phyloP scores from a whole-genome alignment of 2,329 filamentous ascomycete genomes.

The Stachybotrys elegans region DNA sequence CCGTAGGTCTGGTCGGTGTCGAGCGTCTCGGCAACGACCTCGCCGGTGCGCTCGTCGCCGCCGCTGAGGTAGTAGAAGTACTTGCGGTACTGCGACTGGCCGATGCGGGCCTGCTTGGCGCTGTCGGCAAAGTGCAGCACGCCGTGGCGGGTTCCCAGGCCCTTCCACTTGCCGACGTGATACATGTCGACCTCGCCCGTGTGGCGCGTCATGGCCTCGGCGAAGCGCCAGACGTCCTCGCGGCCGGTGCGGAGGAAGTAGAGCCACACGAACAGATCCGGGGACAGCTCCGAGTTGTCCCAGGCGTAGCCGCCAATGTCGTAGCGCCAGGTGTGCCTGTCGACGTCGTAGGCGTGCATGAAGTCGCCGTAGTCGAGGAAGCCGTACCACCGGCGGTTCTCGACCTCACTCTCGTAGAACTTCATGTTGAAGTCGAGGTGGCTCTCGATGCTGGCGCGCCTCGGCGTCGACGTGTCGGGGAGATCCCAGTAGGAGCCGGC shows the following conservation, averaged over 20 bases:
- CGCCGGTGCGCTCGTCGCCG: conserved; percentile 52
- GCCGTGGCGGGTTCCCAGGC: conserved; percentile 57
- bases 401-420: conserved; percentile 51
- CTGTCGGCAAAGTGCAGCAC: conserved; percentile 59
- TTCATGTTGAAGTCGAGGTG: conserved; percentile 51
- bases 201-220: conserved; percentile 53
- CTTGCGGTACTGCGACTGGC: conserved; percentile 49
- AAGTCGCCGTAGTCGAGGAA: conserved; percentile 60
- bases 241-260: conserved; percentile 56
- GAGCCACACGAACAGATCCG: conserved; percentile 58
- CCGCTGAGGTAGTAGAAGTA: conserved; percentile 51
- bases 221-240: conserved; percentile 52
- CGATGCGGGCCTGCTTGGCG: conserved; percentile 57
- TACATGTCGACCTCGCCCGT: conserved; percentile 59
- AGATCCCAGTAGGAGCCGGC: conserved; percentile 51
- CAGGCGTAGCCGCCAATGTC: conserved; percentile 60
- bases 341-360: conserved; percentile 56
- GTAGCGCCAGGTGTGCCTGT: conserved; percentile 57
- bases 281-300: conserved; percentile 61
- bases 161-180: conserved; percentile 52
- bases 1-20: conserved; percentile 49
- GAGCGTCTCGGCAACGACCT: conserved; percentile 44
- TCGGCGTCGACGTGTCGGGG: conserved; percentile 20
- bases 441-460: conserved; percentile 38
- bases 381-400: conserved; percentile 57